Conservation (phyloP, 2,329 filamentous ascomycete species). For the Raffaelea arxii region DNA sequence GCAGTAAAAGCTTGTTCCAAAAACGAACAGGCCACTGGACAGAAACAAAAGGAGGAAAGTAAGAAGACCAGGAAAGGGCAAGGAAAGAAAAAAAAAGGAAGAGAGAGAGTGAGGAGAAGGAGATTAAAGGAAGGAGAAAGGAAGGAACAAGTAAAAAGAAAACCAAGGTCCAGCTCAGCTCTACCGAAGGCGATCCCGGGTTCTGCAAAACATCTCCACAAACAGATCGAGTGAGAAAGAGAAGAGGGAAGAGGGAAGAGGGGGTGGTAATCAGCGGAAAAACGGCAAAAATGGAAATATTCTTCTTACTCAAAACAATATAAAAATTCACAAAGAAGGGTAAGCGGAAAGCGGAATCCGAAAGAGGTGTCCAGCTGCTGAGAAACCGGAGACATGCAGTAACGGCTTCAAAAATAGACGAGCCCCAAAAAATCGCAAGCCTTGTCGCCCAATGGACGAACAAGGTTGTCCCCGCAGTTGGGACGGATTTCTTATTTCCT, state of each 20-base stretch:
- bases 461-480: not conserved
- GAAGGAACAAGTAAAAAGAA: not conserved
- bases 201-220: too few species aligned
- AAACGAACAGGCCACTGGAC: not conserved
- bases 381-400: not conserved
- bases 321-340: not conserved
- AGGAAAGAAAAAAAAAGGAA: not conserved
- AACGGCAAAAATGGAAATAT: not conserved
- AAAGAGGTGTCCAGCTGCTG: not conserved
- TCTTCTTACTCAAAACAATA: too few species aligned
- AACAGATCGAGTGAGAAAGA: not conserved
- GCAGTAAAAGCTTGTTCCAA: too few species aligned
- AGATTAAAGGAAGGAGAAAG: not conserved
- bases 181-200: slow-evolving; percentile 7
- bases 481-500: too few species aligned
- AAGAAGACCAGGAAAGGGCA: not conserved
- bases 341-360: not conserved
- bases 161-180: not conserved
- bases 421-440: too few species aligned
- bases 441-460: too few species aligned
- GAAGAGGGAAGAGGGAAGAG: not conserved
- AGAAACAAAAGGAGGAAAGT: not conserved
- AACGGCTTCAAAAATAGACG: not conserved
- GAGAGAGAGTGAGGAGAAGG: not conserved
- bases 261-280: not conserved